Evolutionary conservation across 2,329 filamentous ascomycete species (phyloP), one percentile per base, ranked within the genome.

Genomic region (Alternaria burnsii): DNA sequence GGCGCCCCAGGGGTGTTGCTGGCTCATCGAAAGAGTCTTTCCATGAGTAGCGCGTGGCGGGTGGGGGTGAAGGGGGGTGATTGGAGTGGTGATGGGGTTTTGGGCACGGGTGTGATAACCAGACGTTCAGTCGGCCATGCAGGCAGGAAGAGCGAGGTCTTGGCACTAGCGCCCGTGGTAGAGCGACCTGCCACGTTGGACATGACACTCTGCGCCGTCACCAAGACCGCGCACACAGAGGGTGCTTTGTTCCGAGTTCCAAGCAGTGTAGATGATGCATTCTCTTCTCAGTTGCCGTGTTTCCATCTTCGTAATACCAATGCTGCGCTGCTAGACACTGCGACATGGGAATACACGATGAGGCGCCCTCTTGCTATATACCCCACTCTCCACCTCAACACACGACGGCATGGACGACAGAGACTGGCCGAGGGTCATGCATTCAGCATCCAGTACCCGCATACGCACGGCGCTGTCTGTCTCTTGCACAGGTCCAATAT

Each of bases 1-100:
- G 76, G 82, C 80, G 80, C 83, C 84, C 85, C 85, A 87, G 76
- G 83, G 81, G 78, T 83, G 83, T 81, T 85, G 83, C 80, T 85
- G 82, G 79, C 77, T 81, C 78, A 80, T 81, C 80, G 77, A 77
- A 78, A 73, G 71, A 74, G 72, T 68, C 72, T 71, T 78, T 74
- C 78, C 78, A 80, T 80, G 70, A 74, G 77, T 71, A 74, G 70
- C 76, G 76, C 75, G 69, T 64, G 63, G 66, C 71, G 69, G 71
- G 70, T 67, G 63, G 58, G 62, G 48, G 55, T 63, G 66, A 61
- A 60, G 59, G 63, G 66, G 55, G 66, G 62, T 62, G 68, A 68
- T 61, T 58, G 55, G 47, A 50, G 50, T 58, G 59, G 68, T 59
- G 67, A 52, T 40, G 51, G 54, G 55, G 52, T 62, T 61, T 66